Conservation (phyloP, 129 eudicot species). For the Pulicaria dysenterica region DNA sequence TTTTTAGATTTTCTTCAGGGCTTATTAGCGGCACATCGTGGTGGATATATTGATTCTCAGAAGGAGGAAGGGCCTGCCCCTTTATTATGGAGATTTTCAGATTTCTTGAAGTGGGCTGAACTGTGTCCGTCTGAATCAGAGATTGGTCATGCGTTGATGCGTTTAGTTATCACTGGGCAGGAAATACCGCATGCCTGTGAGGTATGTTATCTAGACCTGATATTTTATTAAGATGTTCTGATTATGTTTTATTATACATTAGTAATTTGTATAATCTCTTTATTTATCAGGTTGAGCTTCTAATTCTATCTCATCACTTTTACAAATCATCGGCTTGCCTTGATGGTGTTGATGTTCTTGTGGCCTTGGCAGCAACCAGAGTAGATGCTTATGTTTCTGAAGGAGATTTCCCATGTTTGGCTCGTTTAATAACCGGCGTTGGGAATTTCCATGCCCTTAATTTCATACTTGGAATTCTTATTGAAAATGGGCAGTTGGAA, state of each 20-base stretch:
- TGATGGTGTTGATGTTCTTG: conserved; percentile 98
- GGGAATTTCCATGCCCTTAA: conserved; percentile 97
- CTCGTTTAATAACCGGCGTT: conserved; percentile 95
- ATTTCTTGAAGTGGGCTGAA: conserved; percentile 96
- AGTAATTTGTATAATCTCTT: background rate
- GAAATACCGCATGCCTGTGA: conserved; percentile 99
- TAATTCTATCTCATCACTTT: conserved; percentile 96
- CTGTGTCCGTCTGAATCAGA: conserved; percentile 97
- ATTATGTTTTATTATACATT: background rate
- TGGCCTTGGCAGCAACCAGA: conserved; percentile 94
- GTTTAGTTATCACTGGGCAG: conserved; percentile 93
- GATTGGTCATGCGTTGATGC: conserved; percentile 96
- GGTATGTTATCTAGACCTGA: conserved; percentile 42
- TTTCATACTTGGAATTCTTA: conserved; percentile 92
- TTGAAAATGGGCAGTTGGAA: conserved; percentile 94
- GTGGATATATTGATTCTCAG: conserved; percentile 97
- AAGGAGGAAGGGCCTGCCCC: conserved; percentile 99
- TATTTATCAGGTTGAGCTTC: conserved; percentile 87
- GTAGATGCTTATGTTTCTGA: conserved; percentile 95
- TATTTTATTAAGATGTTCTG: background rate
- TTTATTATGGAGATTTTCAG: conserved; percentile 94
- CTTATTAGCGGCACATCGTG: conserved; percentile 98
- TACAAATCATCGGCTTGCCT: conserved; percentile 97
- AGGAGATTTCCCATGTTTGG: conserved; percentile 95
- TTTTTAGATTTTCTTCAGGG: conserved; percentile 49